These are phyloP conservation scores for Pleurotus eryngii DNA, from an alignment of 768 basidiomycete genomes.

Conservation along the genomic window DNA sequence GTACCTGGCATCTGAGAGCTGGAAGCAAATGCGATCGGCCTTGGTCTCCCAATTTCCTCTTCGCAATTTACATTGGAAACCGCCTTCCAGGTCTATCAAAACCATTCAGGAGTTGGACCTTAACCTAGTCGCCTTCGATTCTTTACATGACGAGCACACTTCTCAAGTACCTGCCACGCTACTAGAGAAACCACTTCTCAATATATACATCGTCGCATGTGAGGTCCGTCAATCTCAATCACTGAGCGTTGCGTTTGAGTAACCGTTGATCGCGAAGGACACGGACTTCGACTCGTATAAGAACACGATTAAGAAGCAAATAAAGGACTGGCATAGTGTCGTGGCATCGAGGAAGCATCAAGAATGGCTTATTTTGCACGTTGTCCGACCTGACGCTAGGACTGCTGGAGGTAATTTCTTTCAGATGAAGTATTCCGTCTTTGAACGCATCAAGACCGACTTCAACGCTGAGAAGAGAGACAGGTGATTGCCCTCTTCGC, in stretches of 20 bases:
- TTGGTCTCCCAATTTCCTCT: constrained; percentile 77
- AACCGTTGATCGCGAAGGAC: constrained; percentile 35
- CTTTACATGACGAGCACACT: constrained; percentile 66
- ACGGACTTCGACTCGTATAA: constrained; percentile 75
- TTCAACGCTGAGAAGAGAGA: constrained; percentile 90
- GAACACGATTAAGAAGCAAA: constrained; percentile 72
- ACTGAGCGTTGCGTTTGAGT: background rate
- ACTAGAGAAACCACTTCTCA: constrained; percentile 83
- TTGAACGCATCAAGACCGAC: constrained; percentile 90
- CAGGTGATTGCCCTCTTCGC: constrained; percentile 42
- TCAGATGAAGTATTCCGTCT: constrained; percentile 77
- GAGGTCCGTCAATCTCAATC: constrained; percentile 53
- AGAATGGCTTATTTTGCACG: constrained; percentile 91
- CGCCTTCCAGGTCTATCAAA: constrained; percentile 63
- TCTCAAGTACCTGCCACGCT: constrained; percentile 76
- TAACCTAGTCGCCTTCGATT: constrained; percentile 64
- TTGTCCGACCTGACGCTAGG: constrained; percentile 71
- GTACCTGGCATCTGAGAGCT: constrained; percentile 68
- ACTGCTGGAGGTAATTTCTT: constrained; percentile 65
- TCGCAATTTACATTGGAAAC: constrained; percentile 92
- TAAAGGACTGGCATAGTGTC: constrained; percentile 85
- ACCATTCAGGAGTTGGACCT: constrained; percentile 91
- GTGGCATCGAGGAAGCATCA: constrained; percentile 72
- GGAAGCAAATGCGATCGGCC: constrained; percentile 65
- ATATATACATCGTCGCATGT: constrained; percentile 83